phyloP scores from a whole-genome alignment of 75 land plant genomes.

The Sequoiadendron giganteum region DNA sequence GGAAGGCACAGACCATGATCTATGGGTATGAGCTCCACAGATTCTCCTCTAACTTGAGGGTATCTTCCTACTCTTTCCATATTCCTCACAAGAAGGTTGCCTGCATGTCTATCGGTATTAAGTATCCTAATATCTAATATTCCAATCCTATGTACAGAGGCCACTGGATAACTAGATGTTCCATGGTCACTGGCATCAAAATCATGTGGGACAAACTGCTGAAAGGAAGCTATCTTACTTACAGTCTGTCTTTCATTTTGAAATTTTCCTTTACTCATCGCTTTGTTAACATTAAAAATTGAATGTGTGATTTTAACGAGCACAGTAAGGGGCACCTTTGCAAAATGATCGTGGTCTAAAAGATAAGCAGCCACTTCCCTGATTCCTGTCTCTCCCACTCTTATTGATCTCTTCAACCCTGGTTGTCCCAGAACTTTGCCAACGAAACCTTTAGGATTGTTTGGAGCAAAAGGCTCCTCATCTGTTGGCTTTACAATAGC shows the following conservation, averaged over 20 bases:
- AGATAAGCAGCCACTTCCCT: constrained; percentile 90
- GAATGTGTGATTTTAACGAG: constrained; percentile 78
- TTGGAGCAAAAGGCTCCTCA: constrained; percentile 93
- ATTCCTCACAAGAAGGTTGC: constrained; percentile 61
- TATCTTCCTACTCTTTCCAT: constrained; percentile 32
- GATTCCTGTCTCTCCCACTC: constrained; percentile 86
- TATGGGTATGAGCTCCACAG: constrained; percentile 74
- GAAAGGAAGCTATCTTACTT: constrained; percentile 81
- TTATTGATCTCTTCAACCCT: constrained; percentile 68
- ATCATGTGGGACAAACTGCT: constrained; percentile 78
- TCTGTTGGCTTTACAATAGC: constrained; percentile 93
- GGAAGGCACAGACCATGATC: constrained; percentile 89
- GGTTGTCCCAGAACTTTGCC: constrained; percentile 82
- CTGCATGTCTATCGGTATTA: constrained; percentile 81
- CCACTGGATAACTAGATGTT: constrained; percentile 73
- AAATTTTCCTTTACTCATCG: constrained; percentile 24
- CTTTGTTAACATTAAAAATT: constrained; percentile 66
- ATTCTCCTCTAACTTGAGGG: constrained; percentile 22
- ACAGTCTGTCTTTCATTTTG: constrained; percentile 29
- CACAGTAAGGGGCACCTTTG: constrained; percentile 76
- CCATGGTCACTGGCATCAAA: constrained; percentile 85
- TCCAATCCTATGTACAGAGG: constrained; percentile 78
- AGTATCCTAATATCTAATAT: constrained; percentile 76
- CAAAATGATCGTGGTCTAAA: constrained; percentile 75
- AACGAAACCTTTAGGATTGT: constrained; percentile 85